These are phyloP conservation scores for Cicer bijugum DNA, from an alignment of 306 rosid species.

Conservation along the genomic window DNA sequence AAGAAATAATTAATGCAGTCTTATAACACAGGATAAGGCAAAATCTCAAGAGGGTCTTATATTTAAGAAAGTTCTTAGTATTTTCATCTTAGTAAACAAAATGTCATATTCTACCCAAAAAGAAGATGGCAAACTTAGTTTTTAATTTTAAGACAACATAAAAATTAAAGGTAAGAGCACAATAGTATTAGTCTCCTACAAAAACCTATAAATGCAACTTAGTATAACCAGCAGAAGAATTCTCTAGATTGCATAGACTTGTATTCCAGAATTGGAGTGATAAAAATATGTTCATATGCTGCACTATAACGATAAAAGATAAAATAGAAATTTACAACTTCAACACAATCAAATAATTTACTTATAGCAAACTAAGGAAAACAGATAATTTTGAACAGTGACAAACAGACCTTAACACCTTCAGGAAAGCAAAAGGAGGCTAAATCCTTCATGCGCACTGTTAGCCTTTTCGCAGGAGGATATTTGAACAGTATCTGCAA, in stretches of 20 bases:
- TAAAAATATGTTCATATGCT: conserved; percentile 9
- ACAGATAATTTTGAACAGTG: conserved; percentile 29
- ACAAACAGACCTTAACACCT: conserved; percentile 78
- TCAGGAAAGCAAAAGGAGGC: conserved; percentile 87
- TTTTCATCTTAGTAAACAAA: conserved; percentile 28
- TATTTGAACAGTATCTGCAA: conserved; percentile 83
- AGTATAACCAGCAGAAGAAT: conserved; percentile 1
- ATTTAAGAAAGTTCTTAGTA: no score
- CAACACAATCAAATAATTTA: conserved; percentile 33
- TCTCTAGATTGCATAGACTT: conserved; percentile 37
- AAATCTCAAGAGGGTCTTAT: no score
- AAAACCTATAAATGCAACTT: conserved; percentile 31
- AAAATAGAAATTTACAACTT: conserved; percentile 4
- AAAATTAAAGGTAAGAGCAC: conserved; percentile 12
- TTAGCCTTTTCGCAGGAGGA: conserved; percentile 77
- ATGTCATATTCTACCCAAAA: conserved; percentile 17
- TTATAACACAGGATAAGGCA: no score
- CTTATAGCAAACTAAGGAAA: conserved; percentile 29
- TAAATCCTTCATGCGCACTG: conserved; percentile 74
- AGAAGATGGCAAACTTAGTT: conserved; percentile 3
- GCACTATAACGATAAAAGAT: not conserved
- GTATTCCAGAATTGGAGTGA: not conserved
- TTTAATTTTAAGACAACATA: conserved; percentile 23
- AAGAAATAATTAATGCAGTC: no score
- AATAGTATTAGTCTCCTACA: conserved; percentile 6